phyloP scores from a whole-genome alignment of 345 rosid genomes.

The Schrenkiella parvula region DNA sequence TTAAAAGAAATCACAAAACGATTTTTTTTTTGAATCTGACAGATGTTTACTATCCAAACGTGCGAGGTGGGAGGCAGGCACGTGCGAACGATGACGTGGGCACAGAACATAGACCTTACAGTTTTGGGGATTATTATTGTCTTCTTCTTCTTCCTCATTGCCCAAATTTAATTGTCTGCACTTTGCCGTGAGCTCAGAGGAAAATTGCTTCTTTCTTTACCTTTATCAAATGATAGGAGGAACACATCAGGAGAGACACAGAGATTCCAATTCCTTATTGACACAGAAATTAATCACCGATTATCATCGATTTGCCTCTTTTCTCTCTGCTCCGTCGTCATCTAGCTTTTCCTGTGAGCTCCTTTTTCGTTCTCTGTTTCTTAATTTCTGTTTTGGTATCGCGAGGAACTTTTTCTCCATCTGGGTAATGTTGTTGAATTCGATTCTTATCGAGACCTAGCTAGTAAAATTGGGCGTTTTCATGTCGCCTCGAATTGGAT shows the following conservation, averaged over 20 bases:
- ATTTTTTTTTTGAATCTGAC: background rate
- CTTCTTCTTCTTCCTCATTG: background rate
- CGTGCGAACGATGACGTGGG: conserved; percentile 24
- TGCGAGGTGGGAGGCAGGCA: conserved; percentile 10
- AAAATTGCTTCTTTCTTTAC: background rate
- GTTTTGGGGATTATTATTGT: conserved; percentile 4
- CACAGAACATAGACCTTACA: background rate
- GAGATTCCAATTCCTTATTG: background rate
- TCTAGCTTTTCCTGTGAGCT: conserved; percentile 33
- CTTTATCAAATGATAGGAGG: conserved; percentile 27
- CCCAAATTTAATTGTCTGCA: background rate
- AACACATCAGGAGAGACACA: conserved; percentile 10
- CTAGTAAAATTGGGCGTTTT: conserved; percentile 11
- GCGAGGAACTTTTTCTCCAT: background rate
- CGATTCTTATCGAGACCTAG: background rate
- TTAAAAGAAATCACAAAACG: background rate
- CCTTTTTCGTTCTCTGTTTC: background rate
- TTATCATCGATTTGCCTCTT: conserved; percentile 2
- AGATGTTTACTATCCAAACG: background rate
- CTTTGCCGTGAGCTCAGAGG: conserved; percentile 10
- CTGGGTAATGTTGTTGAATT: background rate
- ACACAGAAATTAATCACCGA: background rate
- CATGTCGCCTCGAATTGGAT: background rate
- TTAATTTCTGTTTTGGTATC: background rate
- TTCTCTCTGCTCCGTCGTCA: conserved; percentile 8